Base-by-base conservation (phyloP, 2,329 filamentous ascomycete genomes). In the Alternaria alternata region DNA sequence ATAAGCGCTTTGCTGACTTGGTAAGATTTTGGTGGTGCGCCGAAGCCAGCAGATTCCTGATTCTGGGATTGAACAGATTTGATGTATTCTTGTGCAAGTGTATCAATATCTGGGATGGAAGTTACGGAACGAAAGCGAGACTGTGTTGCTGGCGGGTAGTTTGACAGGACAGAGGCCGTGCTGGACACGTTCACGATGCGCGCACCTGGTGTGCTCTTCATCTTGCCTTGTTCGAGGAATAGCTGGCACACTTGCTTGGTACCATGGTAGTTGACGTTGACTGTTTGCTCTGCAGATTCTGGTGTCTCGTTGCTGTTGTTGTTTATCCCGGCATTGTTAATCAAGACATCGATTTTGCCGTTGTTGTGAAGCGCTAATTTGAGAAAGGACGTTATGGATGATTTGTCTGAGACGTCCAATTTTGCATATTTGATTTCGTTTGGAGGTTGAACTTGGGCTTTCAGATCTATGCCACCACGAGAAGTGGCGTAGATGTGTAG, bases 241-340 rank as follows among this genome's bases (percentile, higher is more conserved):
- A 58, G 39, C 11, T 49, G 12, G 32, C 64, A 70, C 66, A 68
- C 63, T 28, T 67, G 46, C n/a, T 60, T 44, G 32, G 67, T 70
- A 20, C 67, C 66, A 2, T 51, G 39, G 42, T 70, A 70, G 49
- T 71, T 70, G 6, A 54, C 55, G 12, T 55, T 44, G 14, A 71
- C 56, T 14, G 58, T 61, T 38, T 69, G 48, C 0, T 48, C 48
- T 1, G 65, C 65, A 7, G 44, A 41, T 0, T 61, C 53, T 5
- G 61, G 54, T 0, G 60, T 67, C 30, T 69, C 64, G 22, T 53
- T 14, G 24, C 63, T 43, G 48, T 68, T 64, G 43, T 66, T 65
- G 34, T 59, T 65, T n/a, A 71, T 41, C 7, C 65, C 69, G 2
- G 69, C 69, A 24, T 70, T 71, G 49, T 71, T 71, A 57, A 71